Percentiles rank a stretch among this genome's conserved stretches.
These are phyloP conservation scores for Vinca minor DNA, from an alignment of 257 asterid genomes.

Conservation along the genomic window DNA sequence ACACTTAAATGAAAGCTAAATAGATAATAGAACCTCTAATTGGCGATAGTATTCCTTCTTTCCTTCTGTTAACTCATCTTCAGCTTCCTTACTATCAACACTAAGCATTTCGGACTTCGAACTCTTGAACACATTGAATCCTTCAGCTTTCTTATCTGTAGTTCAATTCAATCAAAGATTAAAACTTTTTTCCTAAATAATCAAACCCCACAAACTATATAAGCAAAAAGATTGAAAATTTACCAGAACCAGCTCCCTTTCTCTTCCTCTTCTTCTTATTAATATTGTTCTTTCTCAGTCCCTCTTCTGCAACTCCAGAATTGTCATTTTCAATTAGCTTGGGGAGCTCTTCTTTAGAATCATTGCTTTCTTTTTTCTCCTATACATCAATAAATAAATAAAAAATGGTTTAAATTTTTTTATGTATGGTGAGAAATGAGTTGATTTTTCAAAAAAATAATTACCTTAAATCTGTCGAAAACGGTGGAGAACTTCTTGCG, in stretches of 20 bases:
- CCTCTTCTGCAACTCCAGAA: conserved; percentile 23
- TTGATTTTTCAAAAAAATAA: neutral
- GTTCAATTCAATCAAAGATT: conserved; percentile 8
- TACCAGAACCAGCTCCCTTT: conserved; percentile 42
- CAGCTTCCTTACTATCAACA: conserved; percentile 29
- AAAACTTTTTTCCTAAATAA: neutral
- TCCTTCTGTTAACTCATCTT: conserved; percentile 32
- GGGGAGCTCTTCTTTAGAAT: conserved; percentile 24
- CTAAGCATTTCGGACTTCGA: conserved; percentile 38
- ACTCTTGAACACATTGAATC: conserved; percentile 56
- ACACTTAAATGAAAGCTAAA: conserved; percentile 3
- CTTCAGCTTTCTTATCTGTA: conserved; percentile 43
- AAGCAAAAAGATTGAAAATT: neutral
- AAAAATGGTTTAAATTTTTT: neutral
- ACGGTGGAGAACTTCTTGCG: conserved; percentile 59
- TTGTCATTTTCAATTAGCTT: conserved; percentile 28
- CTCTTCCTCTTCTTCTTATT: conserved; percentile 65
- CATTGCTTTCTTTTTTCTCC: conserved; percentile 40
- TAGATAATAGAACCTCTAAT: conserved; percentile 48
- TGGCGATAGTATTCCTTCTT: conserved; percentile 77
- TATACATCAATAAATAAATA: conserved; percentile 20
- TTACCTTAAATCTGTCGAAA: conserved; percentile 62
- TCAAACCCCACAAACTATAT: neutral
- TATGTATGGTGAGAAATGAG: neutral
- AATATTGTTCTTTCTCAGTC: conserved; percentile 7